Conservation (phyloP, 2,329 filamentous ascomycete genomes). For the Calonectria hawksworthii region DNA sequence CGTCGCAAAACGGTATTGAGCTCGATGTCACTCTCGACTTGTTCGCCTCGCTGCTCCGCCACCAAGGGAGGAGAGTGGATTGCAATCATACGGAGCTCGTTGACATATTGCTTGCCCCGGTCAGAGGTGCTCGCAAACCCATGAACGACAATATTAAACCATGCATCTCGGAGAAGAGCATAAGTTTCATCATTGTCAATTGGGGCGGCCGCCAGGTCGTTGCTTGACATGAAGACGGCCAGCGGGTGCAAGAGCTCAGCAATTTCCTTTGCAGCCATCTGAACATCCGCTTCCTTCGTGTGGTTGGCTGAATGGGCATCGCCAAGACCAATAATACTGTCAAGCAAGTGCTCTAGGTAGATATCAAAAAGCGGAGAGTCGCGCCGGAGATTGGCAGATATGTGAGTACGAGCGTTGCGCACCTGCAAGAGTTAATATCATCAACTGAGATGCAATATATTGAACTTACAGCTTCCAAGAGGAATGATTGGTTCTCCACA, state of each 20-base stretch:
- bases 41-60: conserved; percentile 88
- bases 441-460: neutral
- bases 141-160: conserved; percentile 98
- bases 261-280: conserved; percentile 89
- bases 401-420: conserved; percentile 82
- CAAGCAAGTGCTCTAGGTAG: conserved; percentile 86
- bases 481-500: conserved; percentile 74
- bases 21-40: conserved; percentile 96
- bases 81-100: conserved; percentile 87
- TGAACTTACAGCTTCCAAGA: conserved; percentile 78
- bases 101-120: conserved; percentile 78
- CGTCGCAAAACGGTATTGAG: conserved; percentile 93
- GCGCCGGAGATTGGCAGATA: conserved; percentile 78
- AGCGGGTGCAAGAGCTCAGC: conserved; percentile 88
- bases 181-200: conserved; percentile 76
- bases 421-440: conserved; percentile 62
- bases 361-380: conserved; percentile 84
- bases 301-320: conserved; percentile 83
- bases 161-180: conserved; percentile 86
- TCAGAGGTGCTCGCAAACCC: conserved; percentile 85
- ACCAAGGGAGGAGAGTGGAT: conserved; percentile 90
- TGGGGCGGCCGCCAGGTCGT: conserved; percentile 66
- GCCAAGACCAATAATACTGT: conserved; percentile 90
- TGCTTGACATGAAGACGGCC: conserved; percentile 83
- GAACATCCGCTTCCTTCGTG: conserved; percentile 82